Conservation (phyloP, 2,329 filamentous ascomycete genomes). For the Fusarium globosum region DNA sequence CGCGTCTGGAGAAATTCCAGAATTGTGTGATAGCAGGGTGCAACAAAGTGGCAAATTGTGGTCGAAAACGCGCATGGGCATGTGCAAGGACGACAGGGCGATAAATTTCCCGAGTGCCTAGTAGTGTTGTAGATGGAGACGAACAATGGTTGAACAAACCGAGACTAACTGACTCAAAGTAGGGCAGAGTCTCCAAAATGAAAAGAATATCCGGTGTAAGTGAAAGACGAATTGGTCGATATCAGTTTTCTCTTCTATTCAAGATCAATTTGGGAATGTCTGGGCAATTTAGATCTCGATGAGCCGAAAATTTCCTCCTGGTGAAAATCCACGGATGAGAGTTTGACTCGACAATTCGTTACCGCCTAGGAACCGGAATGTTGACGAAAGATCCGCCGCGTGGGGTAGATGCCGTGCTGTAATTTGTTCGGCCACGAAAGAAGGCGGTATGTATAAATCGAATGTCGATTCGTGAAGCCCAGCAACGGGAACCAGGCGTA, state of each 20-base stretch:
- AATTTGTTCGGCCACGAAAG: constrained; percentile 33
- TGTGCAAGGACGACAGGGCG: constrained; percentile 45
- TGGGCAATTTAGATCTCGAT: constrained; percentile 37
- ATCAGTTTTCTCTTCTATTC: constrained; percentile 29
- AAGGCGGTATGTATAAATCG: constrained; percentile 37
- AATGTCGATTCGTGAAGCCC: constrained; percentile 27
- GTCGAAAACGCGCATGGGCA: constrained; percentile 37
- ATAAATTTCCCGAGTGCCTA: constrained; percentile 40
- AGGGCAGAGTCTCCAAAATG: constrained; percentile 11
- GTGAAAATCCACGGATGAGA: constrained; percentile 34
- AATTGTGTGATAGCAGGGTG: constrained; percentile 45
- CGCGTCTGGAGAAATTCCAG: constrained; percentile 40
- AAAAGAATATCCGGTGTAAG: constrained; percentile 3
- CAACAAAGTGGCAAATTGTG: constrained; percentile 44
- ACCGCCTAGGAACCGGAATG: constrained; percentile 41
- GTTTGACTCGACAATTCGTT: constrained; percentile 38
- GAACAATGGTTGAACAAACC: constrained; percentile 22
- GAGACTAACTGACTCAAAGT: constrained; percentile 12
- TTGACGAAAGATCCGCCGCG: constrained; percentile 40
- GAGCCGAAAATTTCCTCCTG: constrained; percentile 37
- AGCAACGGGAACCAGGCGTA: constrained; percentile 7
- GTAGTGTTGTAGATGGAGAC: constrained; percentile 30
- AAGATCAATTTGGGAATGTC: constrained; percentile 23
- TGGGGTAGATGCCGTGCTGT: constrained; percentile 43
- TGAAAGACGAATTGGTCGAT: constrained; percentile 13